These are phyloP conservation scores for Basipetospora chlamydospora DNA, from an alignment of 2,329 filamentous ascomycete genomes.

Conservation along the genomic window DNA sequence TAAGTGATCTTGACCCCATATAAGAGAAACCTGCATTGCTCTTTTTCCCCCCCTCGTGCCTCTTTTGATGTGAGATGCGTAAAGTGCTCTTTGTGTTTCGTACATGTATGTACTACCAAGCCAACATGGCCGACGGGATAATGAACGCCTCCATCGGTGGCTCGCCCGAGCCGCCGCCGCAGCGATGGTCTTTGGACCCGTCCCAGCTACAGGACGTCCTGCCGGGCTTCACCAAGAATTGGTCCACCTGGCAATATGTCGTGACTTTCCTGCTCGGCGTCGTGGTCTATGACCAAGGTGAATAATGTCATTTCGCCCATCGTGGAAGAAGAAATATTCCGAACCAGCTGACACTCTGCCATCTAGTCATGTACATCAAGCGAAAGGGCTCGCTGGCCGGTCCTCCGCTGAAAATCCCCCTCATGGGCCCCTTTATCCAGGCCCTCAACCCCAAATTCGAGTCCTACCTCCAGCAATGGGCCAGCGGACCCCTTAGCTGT, in stretches of 20 bases:
- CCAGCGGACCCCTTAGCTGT: constrained; percentile 63
- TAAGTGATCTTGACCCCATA: too few relatives aligned
- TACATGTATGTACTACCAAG: background rate
- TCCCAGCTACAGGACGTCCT: background rate
- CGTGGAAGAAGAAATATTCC: too few relatives aligned
- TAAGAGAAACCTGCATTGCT: too few relatives aligned
- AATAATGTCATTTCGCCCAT: background rate
- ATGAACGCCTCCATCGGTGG: background rate
- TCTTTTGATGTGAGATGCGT: too few relatives aligned
- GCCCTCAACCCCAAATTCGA: constrained; percentile 61
- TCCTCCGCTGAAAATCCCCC: constrained; percentile 47
- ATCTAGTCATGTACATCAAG: constrained; percentile 42
- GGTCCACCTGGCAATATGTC: constrained; percentile 16
- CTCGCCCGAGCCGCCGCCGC: background rate
- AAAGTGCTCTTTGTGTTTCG: too few relatives aligned
- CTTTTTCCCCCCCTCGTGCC: too few relatives aligned
- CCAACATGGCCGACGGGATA: background rate
- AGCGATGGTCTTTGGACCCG: too few relatives aligned
- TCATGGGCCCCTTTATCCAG: constrained; percentile 64
- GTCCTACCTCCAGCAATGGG: constrained; percentile 62
- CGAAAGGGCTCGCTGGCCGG: constrained; percentile 50
- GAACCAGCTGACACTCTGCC: constrained; percentile 1
- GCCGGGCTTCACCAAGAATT: constrained; percentile 5
- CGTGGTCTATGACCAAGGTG: constrained; percentile 26
- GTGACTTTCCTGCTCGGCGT: constrained; percentile 18